Conservation (phyloP, 305 asterid species). For the Fraxinus xanthoxyloides region DNA sequence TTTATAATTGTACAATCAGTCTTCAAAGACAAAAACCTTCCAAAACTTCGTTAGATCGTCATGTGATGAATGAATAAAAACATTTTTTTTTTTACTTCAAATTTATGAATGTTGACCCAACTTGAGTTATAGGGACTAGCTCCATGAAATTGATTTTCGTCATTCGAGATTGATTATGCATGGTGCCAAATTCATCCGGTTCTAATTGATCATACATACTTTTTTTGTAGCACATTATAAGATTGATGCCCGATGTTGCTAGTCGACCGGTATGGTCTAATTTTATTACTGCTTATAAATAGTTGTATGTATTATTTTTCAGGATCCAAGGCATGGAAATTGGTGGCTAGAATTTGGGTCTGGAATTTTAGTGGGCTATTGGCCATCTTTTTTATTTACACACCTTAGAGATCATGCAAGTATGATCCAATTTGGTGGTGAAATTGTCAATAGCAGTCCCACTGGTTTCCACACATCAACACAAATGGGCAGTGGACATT, state of each 20-base stretch:
- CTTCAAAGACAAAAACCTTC: neutral
- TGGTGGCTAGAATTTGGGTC: constrained; percentile 96
- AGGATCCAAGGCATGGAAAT: constrained; percentile 94
- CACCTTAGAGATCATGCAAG: constrained; percentile 68
- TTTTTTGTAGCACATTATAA: too few species aligned
- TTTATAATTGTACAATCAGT: neutral
- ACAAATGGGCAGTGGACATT: constrained; percentile 98
- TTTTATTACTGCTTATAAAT: too few species aligned
- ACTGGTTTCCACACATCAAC: constrained; percentile 70
- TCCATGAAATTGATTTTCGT: neutral
- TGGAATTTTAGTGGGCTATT: constrained; percentile 76
- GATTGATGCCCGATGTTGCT: neutral
- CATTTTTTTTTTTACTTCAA: neutral
- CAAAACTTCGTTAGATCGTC: neutral
- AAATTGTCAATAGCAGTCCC: constrained; percentile 57
- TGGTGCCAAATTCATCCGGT: neutral
- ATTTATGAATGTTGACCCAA: neutral
- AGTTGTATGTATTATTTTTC: neutral
- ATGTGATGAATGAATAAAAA: neutral
- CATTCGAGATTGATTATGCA: neutral
- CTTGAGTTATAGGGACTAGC: neutral
- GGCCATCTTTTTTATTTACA: constrained; percentile 84
- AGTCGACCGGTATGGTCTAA: neutral
- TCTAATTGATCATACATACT: neutral
- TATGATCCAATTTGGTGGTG: constrained; percentile 96